Evolutionary conservation across 192 early-diverging fungal genomes (phyloP), one percentile per base, ranked within the genome.

Genomic region (Haplosporangium gracile): DNA sequence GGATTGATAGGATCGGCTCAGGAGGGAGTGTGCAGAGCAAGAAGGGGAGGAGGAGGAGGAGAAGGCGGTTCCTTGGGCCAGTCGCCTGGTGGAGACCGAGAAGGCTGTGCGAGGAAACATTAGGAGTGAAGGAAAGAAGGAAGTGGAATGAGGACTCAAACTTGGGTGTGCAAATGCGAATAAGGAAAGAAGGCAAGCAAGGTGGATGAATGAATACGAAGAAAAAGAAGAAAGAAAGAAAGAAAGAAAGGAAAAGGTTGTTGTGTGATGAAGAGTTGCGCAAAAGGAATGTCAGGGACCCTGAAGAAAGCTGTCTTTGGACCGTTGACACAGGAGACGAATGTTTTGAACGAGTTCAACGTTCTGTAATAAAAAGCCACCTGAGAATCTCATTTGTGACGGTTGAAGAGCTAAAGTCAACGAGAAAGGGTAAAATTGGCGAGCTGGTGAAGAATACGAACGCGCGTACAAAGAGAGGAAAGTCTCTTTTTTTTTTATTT

Each of bases 341-440:
- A 29, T 65, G 60, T 65, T 65, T 65, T 26, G 60, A 65, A 51
- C 49, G 29, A 29, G 29, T 32, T 32, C 29, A 32, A 5, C 7
- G 2, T 65, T 65, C 60, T 65, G 22, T n/a, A 9, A n/a, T 60
- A n/a, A 60, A 63, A 65, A 65, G 60, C 60, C 60, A 65, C 60
- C n/a, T n/a, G n/a, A n/a, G n/a, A n/a, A n/a, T n/a, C 26, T 0
- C 26, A 0, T 29, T 63, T 65, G 60, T 32, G 60, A 60, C 60
- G 26, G n/a, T 11, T 26, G 26, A 15, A 4, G 26, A 65, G 29
- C n/a, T 9, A 13, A 13, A 29, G 26, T 15, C 11, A 32, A 10
- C 55, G 9, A 43, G 45, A 4, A 4, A 51, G 4, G 68, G 68
- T 32, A 38, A 38, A 69, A 38, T 38, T 34, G 51, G 16, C 10